These are phyloP conservation scores for Lentinula detonsa DNA, from an alignment of 768 basidiomycete species.

Conservation along the genomic window DNA sequence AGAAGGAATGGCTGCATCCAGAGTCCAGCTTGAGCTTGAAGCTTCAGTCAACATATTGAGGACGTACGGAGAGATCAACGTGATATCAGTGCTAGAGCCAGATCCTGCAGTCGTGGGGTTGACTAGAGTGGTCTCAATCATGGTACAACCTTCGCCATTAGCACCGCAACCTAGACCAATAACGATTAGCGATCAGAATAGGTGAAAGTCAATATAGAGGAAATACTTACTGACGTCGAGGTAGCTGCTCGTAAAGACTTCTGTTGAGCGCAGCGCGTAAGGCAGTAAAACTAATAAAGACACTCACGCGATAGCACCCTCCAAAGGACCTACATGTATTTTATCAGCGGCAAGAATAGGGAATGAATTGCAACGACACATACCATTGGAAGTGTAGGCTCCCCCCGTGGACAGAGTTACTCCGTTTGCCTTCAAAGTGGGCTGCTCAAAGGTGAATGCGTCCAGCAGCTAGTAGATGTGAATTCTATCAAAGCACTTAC, in stretches of 20 bases:
- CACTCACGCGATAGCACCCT: constrained; percentile 24
- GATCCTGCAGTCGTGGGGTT: constrained; percentile 26
- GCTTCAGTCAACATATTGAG: neutral
- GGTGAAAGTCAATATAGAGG: neutral
- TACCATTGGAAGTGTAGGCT: constrained; percentile 17
- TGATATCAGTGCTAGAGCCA: constrained; percentile 29
- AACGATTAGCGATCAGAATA: neutral
- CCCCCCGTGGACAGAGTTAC: constrained; percentile 22
- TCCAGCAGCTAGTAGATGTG: neutral
- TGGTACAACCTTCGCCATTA: constrained; percentile 31
- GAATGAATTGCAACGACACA: neutral
- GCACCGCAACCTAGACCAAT: constrained; percentile 24
- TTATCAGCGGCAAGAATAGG: neutral
- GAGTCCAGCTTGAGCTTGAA: neutral
- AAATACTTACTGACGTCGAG: neutral
- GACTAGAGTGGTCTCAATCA: constrained; percentile 24
- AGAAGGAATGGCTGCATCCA: constrained; percentile 21
- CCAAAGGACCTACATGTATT: constrained; percentile 15
- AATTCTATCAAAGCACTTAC: neutral
- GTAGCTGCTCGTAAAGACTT: neutral
- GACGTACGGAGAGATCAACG: constrained; percentile 27
- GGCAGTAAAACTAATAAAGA: neutral
- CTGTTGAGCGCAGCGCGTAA: neutral
- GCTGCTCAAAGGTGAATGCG: neutral
- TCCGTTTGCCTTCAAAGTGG: constrained; percentile 12